Percentiles rank a stretch among this genome's conserved stretches.
phyloP scores from a whole-genome alignment of 2,329 filamentous ascomycete genomes.

The Fusarium sp. region DNA sequence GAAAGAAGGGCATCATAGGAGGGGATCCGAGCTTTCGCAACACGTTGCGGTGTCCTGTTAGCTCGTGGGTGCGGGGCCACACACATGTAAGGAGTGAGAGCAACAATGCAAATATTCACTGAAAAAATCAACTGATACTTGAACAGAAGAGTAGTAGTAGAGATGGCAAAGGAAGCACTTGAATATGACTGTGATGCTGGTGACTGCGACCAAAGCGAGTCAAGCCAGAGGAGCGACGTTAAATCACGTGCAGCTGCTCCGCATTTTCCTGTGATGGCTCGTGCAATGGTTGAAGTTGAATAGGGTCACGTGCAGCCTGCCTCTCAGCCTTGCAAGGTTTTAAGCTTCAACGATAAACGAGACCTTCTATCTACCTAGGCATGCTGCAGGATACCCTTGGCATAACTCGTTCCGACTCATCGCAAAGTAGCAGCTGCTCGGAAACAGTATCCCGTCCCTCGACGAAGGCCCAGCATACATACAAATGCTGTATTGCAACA shows the following conservation, averaged over 20 bases:
- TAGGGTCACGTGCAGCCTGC: slow-evolving; percentile 42
- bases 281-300: slow-evolving; percentile 15
- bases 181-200: slow-evolving; percentile 39
- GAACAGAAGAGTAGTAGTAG: slow-evolving; percentile 52
- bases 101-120: slow-evolving; percentile 49
- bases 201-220: slow-evolving; percentile 38
- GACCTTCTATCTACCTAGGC: neutral
- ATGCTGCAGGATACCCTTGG: neutral
- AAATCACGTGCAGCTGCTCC: slow-evolving; percentile 45
- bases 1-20: slow-evolving; percentile 43
- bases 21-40: slow-evolving; percentile 47
- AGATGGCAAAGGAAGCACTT: slow-evolving; percentile 48
- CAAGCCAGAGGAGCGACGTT: slow-evolving; percentile 33
- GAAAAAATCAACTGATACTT: slow-evolving; percentile 55
- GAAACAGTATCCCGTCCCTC: too few relatives aligned
- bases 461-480: too few relatives aligned
- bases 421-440: too few relatives aligned
- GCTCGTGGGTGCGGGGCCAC: slow-evolving; percentile 29
- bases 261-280: slow-evolving; percentile 34
- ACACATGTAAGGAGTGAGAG: slow-evolving; percentile 52
- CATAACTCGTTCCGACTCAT: too few relatives aligned
- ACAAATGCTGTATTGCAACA: too few relatives aligned
- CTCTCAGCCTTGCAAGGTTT: slow-evolving; percentile 19
- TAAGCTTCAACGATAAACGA: neutral
- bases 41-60: slow-evolving; percentile 40